These are phyloP conservation scores for Amanita phalloides DNA, from an alignment of 768 basidiomycete species.

Conservation along the genomic window DNA sequence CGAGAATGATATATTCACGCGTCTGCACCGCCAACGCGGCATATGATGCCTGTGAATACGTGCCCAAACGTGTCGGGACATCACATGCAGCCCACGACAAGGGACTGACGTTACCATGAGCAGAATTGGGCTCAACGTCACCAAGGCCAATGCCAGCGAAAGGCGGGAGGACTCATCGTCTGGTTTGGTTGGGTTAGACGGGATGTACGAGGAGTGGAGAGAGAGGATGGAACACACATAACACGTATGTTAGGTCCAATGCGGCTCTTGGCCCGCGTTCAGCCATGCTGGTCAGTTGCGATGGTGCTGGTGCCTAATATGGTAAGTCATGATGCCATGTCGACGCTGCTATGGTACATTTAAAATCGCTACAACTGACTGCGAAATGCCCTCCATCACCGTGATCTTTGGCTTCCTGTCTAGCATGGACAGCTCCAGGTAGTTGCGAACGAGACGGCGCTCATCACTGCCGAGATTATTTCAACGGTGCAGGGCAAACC, in stretches of 20 bases:
- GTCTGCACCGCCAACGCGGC: slow-evolving; percentile 65
- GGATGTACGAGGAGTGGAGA: not conserved
- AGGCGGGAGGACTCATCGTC: slow-evolving; percentile 52
- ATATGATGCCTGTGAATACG: slow-evolving; percentile 53
- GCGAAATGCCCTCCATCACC: too few species aligned
- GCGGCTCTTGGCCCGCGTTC: not conserved
- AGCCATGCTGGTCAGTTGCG: not conserved
- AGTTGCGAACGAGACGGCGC: too few species aligned
- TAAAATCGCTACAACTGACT: too few species aligned
- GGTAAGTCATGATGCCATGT: too few species aligned
- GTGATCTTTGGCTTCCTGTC: too few species aligned
- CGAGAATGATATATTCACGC: slow-evolving; percentile 68
- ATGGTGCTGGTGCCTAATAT: not conserved
- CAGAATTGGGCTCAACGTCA: slow-evolving; percentile 61
- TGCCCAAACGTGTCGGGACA: not conserved
- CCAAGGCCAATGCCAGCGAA: slow-evolving; percentile 46
- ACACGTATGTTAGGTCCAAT: not conserved
- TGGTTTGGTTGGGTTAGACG: slow-evolving; percentile 13
- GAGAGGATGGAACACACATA: not conserved
- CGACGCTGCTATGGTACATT: too few species aligned
- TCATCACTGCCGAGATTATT: too few species aligned
- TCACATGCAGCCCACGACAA: slow-evolving; percentile 2
- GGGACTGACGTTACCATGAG: slow-evolving; percentile 42
- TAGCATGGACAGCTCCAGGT: too few species aligned
- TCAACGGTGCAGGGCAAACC: too few species aligned